These are phyloP conservation scores for Phytopythium litorale DNA, from an alignment of 352 stramenopile species.

Conservation along the genomic window DNA sequence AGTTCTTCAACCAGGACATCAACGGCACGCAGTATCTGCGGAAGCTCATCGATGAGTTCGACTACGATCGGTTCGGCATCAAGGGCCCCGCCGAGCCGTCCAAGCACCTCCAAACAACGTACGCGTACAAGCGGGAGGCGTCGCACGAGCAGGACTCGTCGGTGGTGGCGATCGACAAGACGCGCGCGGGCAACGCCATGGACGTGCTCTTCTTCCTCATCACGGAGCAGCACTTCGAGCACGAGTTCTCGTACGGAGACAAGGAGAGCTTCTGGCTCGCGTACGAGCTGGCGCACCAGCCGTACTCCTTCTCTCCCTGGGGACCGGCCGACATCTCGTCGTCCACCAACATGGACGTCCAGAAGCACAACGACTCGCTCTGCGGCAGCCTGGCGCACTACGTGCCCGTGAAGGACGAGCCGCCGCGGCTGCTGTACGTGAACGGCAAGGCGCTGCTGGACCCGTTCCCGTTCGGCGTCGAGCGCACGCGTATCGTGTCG, in stretches of 20 bases:
- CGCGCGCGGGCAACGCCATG: constrained; percentile 18
- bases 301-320: constrained; percentile 43
- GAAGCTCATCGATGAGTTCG: constrained; percentile 35
- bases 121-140: constrained; percentile 35
- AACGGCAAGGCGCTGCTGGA: constrained; percentile 37
- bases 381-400: constrained; percentile 40
- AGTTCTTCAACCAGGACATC: constrained; percentile 40
- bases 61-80: constrained; percentile 42
- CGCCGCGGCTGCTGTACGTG: constrained; percentile 30
- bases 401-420: constrained; percentile 13
- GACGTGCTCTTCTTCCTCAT: constrained; percentile 33
- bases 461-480: constrained; percentile 19
- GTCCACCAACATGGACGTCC: constrained; percentile 30
- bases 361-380: constrained; percentile 25
- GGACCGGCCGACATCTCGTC: constrained; percentile 31
- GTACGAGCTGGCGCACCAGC: constrained; percentile 27
- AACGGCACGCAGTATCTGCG: constrained; percentile 34
- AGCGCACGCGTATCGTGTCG: constrained; percentile 10
- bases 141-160: constrained; percentile 68
- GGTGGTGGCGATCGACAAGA: constrained; percentile 30
- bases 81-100: constrained; percentile 16
- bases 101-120: constrained; percentile 34
- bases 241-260: constrained; percentile 27
- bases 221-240: constrained; percentile 24
- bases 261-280: constrained; percentile 47